Evolutionary conservation across 1,139 yeast genomes (phyloP).

Genomic region (Suhomyces yuchorum): DNA sequence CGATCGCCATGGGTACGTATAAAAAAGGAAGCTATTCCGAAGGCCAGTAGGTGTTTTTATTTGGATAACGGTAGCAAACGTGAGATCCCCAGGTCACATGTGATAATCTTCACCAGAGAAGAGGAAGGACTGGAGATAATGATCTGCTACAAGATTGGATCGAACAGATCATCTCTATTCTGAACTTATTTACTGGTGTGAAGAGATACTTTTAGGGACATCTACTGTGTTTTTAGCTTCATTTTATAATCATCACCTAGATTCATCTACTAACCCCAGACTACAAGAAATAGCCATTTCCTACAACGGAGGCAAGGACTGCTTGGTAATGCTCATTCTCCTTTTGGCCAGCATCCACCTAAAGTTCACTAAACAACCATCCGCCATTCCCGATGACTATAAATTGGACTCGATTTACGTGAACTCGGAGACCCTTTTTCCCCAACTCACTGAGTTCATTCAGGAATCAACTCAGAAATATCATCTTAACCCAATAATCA

Average conservation of each 20-base stretch:
- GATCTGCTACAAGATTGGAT: no score
- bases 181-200: no score
- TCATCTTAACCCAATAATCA: constrained; percentile 47
- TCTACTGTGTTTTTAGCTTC: no score
- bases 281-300: constrained; percentile 68
- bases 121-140: no score
- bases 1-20: constrained; percentile 37
- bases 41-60: not conserved
- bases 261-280: constrained; percentile 26
- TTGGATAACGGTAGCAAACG: not conserved
- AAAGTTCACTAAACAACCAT: constrained; percentile 20
- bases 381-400: constrained; percentile 31
- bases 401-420: constrained; percentile 65
- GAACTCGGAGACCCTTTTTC: constrained; percentile 67
- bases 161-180: no score
- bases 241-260: no score
- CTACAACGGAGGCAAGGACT: constrained; percentile 91
- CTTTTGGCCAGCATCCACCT: constrained; percentile 60
- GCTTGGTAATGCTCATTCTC: constrained; percentile 76
- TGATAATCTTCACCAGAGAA: not conserved
- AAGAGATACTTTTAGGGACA: no score
- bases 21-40: not conserved
- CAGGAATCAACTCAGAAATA: constrained; percentile 42
- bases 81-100: not conserved
- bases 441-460: constrained; percentile 55